A percentile compares a stretch with the other conserved stretches of the same genome.
These are phyloP conservation scores for Epichloe gansuensis DNA, from an alignment of 2,329 filamentous ascomycete species.

Conservation along the genomic window DNA sequence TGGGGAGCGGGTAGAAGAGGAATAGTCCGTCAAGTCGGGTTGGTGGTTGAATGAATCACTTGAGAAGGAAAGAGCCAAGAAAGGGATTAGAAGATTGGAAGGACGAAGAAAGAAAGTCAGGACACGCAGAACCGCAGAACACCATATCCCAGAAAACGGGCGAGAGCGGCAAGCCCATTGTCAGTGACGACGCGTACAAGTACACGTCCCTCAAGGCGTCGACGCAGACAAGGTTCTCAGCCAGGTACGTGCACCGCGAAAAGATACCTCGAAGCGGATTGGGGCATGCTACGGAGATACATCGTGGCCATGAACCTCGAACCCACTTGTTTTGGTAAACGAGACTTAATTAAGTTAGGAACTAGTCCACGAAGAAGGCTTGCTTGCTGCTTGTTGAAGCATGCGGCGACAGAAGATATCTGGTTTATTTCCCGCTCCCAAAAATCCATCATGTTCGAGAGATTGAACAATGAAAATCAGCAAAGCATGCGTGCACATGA, in stretches of 20 bases:
- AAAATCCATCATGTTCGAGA: neutral
- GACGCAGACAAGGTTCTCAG: slow-evolving; percentile 6
- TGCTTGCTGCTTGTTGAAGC: neutral
- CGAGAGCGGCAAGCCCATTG: slow-evolving; percentile 2
- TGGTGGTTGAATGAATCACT: neutral
- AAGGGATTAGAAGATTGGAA: neutral
- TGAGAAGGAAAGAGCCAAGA: neutral
- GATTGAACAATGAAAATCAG: neutral
- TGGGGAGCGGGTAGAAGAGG: slow-evolving; percentile 7
- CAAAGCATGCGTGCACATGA: neutral
- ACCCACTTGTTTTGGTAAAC: neutral
- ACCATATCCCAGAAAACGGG: slow-evolving; percentile 1
- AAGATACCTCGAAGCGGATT: slow-evolving; percentile 6
- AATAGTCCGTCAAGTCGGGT: slow-evolving; percentile 2
- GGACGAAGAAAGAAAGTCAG: neutral
- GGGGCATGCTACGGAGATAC: slow-evolving; percentile 4
- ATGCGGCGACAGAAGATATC: neutral
- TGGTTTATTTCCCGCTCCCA: neutral
- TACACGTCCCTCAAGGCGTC: slow-evolving; percentile 1
- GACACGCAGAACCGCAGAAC: neutral
- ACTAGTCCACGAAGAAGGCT: neutral
- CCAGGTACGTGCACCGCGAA: slow-evolving; percentile 1
- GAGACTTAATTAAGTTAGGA: neutral
- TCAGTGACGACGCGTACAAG: neutral
- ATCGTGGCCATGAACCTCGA: slow-evolving; percentile 1